Conservation (phyloP, 441 rosid genomes). For the Corymbia citriodora region DNA sequence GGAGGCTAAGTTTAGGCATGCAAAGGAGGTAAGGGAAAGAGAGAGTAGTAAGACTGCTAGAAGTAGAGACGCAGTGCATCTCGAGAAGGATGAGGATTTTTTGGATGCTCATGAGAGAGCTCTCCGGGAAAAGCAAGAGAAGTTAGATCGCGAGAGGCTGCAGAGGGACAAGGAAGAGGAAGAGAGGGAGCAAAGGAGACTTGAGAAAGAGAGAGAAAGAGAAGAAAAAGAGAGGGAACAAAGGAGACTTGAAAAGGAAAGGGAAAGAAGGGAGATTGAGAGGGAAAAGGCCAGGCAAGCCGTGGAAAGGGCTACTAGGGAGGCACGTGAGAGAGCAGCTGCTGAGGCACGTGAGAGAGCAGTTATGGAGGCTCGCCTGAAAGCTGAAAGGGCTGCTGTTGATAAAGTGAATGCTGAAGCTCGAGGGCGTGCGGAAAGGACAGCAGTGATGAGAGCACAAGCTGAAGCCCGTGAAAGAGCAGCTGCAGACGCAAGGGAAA, state of each 20-base stretch:
- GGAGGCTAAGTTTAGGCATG: constrained; percentile 86
- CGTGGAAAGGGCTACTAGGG: constrained; percentile 93
- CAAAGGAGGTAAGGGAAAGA: constrained; percentile 72
- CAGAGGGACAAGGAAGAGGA: constrained; percentile 56
- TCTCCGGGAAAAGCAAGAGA: constrained; percentile 58
- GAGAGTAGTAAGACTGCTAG: constrained; percentile 67
- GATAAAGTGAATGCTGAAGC: constrained; percentile 66
- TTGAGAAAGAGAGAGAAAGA: constrained; percentile 44
- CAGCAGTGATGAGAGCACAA: constrained; percentile 88
- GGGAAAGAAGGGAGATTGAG: constrained; percentile 29
- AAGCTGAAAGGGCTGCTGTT: constrained; percentile 82
- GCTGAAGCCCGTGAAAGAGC: constrained; percentile 65
- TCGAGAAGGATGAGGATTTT: constrained; percentile 38
- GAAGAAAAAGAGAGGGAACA: constrained; percentile 9
- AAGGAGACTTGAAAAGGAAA: constrained; percentile 14
- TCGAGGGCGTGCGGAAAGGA: constrained; percentile 85
- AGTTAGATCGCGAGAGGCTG: constrained; percentile 45
- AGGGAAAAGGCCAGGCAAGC: constrained; percentile 75
- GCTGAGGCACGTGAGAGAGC: constrained; percentile 40
- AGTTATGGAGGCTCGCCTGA: constrained; percentile 68
- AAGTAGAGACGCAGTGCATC: constrained; percentile 52
- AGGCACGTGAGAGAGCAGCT: constrained; percentile 64
- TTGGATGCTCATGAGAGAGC: constrained; percentile 61
- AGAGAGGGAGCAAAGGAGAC: constrained; percentile 58
- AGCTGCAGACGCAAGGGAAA: constrained; percentile 47